phyloP scores from a whole-genome alignment of 768 basidiomycete genomes.

The Amanita brunnescens region DNA sequence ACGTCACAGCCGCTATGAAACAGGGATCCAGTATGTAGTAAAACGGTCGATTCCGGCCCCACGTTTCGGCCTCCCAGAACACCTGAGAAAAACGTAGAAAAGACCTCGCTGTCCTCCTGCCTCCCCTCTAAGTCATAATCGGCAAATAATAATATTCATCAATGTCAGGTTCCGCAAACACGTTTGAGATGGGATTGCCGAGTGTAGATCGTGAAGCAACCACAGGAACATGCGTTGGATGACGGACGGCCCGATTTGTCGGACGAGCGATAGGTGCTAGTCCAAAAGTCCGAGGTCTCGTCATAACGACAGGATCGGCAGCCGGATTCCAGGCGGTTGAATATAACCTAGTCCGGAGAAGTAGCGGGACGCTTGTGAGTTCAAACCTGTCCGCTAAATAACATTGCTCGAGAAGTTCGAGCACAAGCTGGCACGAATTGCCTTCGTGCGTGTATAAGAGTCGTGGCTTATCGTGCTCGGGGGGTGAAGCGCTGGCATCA shows the following conservation, averaged over 20 bases:
- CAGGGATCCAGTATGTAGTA: neutral
- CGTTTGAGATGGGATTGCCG: neutral
- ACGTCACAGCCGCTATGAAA: neutral
- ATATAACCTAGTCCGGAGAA: slow-evolving; percentile 1
- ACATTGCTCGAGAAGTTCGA: slow-evolving; percentile 1
- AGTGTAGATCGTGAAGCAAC: neutral
- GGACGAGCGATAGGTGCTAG: slow-evolving; percentile 7
- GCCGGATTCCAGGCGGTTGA: slow-evolving; percentile 11
- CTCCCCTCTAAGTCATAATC: neutral
- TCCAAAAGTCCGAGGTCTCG: neutral
- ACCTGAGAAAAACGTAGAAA: neutral
- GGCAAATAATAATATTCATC: neutral
- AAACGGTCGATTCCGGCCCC: neutral
- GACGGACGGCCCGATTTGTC: neutral
- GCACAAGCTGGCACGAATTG: slow-evolving; percentile 5
- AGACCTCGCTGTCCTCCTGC: neutral
- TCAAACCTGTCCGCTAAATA: neutral
- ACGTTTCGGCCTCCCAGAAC: neutral
- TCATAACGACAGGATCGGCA: slow-evolving; percentile 3
- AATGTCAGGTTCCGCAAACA: neutral
- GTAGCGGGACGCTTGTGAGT: neutral
- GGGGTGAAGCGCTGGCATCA: neutral
- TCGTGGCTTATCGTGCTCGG: neutral
- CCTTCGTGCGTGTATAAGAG: neutral
- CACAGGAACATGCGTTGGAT: neutral